phyloP scores from a whole-genome alignment of 2,329 filamentous ascomycete species.

The Immersiporthe knoxdaviesiana region DNA sequence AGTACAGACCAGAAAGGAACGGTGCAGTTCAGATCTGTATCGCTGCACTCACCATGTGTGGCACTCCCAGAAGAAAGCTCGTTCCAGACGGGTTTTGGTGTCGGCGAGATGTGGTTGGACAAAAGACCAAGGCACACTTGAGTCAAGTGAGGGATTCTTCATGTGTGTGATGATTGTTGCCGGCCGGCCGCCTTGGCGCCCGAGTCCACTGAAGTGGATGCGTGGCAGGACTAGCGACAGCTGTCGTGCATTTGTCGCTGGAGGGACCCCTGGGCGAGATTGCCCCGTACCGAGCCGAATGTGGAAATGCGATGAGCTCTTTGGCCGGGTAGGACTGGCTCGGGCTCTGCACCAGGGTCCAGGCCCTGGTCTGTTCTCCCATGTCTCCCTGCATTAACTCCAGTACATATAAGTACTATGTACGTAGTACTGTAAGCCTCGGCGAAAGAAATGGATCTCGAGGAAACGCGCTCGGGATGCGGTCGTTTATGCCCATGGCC shows the following conservation, averaged over 20 bases:
- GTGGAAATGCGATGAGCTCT: background rate
- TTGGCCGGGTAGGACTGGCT: background rate
- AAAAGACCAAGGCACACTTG: background rate
- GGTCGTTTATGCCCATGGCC: background rate
- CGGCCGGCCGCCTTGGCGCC: slow-evolving; percentile 21
- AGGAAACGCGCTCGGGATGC: background rate
- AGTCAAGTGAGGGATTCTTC: slow-evolving; percentile 28
- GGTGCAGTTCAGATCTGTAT: background rate
- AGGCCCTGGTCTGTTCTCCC: slow-evolving; percentile 1
- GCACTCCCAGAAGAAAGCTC: background rate
- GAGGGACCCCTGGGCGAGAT: background rate
- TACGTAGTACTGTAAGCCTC: background rate
- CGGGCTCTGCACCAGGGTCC: background rate
- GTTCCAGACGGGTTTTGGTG: background rate
- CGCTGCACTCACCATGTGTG: background rate
- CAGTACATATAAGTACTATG: too few species aligned
- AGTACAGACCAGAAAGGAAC: background rate
- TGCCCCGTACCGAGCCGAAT: background rate
- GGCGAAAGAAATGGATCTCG: background rate
- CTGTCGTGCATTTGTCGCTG: slow-evolving; percentile 4
- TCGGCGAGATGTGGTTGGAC: background rate
- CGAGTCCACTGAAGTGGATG: background rate
- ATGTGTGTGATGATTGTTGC: slow-evolving; percentile 23
- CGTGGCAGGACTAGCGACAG: background rate
- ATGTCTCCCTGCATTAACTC: slow-evolving; percentile 1